Conservation (phyloP, 2,329 filamentous ascomycete genomes). For the Coniochaeta prunicola region DNA sequence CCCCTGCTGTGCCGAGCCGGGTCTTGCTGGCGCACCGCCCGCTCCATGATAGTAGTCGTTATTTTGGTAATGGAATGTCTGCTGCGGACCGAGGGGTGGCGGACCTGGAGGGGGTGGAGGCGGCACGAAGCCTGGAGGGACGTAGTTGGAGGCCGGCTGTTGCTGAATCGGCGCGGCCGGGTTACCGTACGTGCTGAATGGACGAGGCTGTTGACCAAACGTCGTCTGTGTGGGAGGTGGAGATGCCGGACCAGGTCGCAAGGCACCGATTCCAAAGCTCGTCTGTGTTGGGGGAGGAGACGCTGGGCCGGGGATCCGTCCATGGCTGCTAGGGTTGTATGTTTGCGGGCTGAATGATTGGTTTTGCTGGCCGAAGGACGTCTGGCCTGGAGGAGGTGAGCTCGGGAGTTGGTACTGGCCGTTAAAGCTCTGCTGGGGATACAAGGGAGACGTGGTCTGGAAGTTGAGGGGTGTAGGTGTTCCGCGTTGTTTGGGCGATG, state of each 20-base stretch:
- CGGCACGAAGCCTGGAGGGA: constrained; percentile 52
- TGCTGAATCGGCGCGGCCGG: constrained; percentile 26
- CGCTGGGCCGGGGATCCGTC: constrained; percentile 45
- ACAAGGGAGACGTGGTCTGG: constrained; percentile 32
- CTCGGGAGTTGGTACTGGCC: constrained; percentile 54
- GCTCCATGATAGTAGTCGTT: constrained; percentile 18
- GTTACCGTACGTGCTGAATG: constrained; percentile 40
- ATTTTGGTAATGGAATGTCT: constrained; percentile 47
- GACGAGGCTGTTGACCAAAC: constrained; percentile 36
- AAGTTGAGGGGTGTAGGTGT: constrained; percentile 30
- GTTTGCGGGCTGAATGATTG: constrained; percentile 42
- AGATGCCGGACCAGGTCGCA: constrained; percentile 41
- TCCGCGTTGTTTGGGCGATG: constrained; percentile 27
- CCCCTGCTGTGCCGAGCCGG: constrained; percentile 25
- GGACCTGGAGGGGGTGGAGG: constrained; percentile 58
- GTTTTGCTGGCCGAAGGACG: constrained; percentile 23
- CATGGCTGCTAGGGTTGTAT: constrained; percentile 53
- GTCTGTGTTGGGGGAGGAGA: constrained; percentile 59
- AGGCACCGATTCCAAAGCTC: constrained; percentile 32
- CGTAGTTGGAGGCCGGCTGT: constrained; percentile 29
- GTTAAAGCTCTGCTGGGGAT: constrained; percentile 45
- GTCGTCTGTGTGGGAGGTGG: constrained; percentile 52
- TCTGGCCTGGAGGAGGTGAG: constrained; percentile 46
- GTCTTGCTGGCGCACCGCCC: constrained; percentile 9
- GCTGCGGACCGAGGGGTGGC: constrained; percentile 54